These are phyloP conservation scores for Yarrowia sp. DNA, from an alignment of 805 yeast genomes.

Conservation along the genomic window DNA sequence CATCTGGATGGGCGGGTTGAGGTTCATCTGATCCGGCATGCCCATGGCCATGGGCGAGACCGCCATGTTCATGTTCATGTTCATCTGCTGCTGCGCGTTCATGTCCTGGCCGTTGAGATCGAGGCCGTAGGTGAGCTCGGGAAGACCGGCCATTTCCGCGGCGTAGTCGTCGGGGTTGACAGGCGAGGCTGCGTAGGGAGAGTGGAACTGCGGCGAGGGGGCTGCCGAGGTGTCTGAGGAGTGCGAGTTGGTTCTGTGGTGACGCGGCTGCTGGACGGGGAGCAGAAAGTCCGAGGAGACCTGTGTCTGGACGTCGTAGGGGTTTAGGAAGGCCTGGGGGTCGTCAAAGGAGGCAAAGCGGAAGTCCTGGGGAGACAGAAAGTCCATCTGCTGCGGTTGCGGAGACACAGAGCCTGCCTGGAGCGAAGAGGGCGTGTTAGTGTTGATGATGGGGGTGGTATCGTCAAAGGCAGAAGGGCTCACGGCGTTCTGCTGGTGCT, in stretches of 20 bases:
- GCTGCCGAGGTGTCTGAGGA: conserved; percentile 23
- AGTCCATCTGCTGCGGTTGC: conserved; percentile 14
- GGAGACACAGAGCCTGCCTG: conserved; percentile 21
- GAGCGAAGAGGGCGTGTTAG: not conserved
- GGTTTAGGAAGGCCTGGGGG: conserved; percentile 13
- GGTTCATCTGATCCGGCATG: not conserved
- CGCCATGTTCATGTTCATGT: not conserved
- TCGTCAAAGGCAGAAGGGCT: not conserved
- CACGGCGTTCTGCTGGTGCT: not conserved
- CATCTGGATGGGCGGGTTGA: not conserved
- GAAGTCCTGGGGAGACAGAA: conserved; percentile 18
- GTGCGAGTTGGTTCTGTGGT: conserved; percentile 4
- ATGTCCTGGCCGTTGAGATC: not conserved
- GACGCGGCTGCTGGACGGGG: not conserved
- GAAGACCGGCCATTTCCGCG: conserved; percentile 16
- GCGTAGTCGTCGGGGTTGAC: conserved; percentile 19
- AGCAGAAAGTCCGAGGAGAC: not conserved
- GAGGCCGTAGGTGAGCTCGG: conserved; percentile 3
- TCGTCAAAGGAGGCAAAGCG: conserved; percentile 12
- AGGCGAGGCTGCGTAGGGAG: conserved; percentile 21
- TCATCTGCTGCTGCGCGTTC: conserved; percentile 3
- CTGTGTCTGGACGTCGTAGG: not conserved
- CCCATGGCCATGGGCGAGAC: conserved; percentile 16
- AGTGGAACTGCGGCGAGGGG: conserved; percentile 16
- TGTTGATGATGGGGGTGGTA: not conserved